A percentile compares a stretch with the other conserved stretches of the same genome.
Conservation (phyloP, 805 yeast species). For the Metschnikowia baotianmanensis region DNA sequence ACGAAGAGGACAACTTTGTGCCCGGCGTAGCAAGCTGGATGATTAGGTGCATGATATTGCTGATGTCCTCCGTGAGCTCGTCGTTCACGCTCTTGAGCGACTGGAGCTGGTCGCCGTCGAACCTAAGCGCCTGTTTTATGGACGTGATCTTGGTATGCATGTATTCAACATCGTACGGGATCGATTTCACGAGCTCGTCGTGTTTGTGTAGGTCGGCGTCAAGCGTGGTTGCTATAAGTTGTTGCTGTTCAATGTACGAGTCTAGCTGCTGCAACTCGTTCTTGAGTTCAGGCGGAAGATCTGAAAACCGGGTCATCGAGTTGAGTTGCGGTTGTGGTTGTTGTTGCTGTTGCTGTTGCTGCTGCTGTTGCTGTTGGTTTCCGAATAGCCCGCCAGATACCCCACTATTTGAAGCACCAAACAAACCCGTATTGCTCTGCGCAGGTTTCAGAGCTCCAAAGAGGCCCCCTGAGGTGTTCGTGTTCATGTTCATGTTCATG, state of each 20-base stretch:
- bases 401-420: constrained; percentile 11
- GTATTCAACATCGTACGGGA: constrained; percentile 70
- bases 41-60: constrained; percentile 51
- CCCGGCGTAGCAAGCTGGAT: constrained; percentile 54
- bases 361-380: constrained; percentile 13
- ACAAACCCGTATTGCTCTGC: constrained; percentile 9
- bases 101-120: constrained; percentile 41
- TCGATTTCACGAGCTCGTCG: constrained; percentile 59
- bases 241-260: constrained; percentile 70
- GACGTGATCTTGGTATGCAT: constrained; percentile 59
- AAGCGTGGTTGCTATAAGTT: constrained; percentile 65
- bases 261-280: constrained; percentile 69
- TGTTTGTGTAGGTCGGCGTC: constrained; percentile 63
- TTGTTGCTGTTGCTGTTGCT: constrained; percentile 41
- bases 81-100: constrained; percentile 36
- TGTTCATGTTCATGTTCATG: too few species aligned
- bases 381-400: constrained; percentile 16
- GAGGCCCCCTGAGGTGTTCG: constrained; percentile 23
- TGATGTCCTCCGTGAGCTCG: constrained; percentile 48
- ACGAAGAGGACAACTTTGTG: constrained; percentile 51
- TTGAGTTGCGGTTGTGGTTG: constrained; percentile 52
- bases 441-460: constrained; percentile 28
- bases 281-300: constrained; percentile 68
- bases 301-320: constrained; percentile 73
- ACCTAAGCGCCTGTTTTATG: constrained; percentile 60